Evolutionary conservation across 1,284 basidiomycete species (phyloP).

Genomic region (Cryptococcus neoformans): DNA sequence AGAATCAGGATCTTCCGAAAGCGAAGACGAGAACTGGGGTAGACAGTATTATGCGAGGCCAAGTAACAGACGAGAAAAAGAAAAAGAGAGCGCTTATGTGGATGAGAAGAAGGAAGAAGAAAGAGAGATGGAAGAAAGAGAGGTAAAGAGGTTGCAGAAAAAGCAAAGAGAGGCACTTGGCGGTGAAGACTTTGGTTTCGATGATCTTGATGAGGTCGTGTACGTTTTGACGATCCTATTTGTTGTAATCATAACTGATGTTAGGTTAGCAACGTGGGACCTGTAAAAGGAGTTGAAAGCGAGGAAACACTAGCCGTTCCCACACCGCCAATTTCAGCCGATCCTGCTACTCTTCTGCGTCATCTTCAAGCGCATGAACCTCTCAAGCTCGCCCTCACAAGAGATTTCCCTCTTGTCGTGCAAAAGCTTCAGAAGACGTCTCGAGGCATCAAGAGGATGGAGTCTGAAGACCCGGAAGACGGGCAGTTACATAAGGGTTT

Average conservation of each 20-base stretch:
- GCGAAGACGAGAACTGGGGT: conserved; percentile 71
- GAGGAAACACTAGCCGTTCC: conserved; percentile 7
- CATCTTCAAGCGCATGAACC: conserved; percentile 77
- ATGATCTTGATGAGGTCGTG: conserved; percentile 54
- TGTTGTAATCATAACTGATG: background rate
- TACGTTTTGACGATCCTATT: conserved; percentile 37
- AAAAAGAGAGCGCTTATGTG: conserved; percentile 58
- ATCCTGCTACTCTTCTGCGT: conserved; percentile 58
- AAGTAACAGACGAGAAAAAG: conserved; percentile 60
- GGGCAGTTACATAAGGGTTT: conserved; percentile 45
- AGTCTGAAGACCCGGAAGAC: conserved; percentile 25
- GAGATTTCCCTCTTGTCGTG: conserved; percentile 54
- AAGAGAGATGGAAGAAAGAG: conserved; percentile 80
- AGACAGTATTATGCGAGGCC: conserved; percentile 70
- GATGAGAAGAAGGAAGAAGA: conserved; percentile 78
- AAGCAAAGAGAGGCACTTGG: conserved; percentile 68
- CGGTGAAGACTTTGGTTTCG: conserved; percentile 79
- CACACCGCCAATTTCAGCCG: conserved; percentile 28
- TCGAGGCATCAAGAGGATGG: conserved; percentile 39
- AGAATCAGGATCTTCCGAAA: conserved; percentile 46
- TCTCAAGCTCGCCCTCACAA: conserved; percentile 59
- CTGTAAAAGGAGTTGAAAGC: background rate
- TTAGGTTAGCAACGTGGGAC: background rate
- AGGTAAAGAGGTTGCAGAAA: conserved; percentile 74
- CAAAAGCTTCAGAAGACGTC: conserved; percentile 46